Conservation (phyloP, 2,329 filamentous ascomycete species). For the Diaporthe ampelina region DNA sequence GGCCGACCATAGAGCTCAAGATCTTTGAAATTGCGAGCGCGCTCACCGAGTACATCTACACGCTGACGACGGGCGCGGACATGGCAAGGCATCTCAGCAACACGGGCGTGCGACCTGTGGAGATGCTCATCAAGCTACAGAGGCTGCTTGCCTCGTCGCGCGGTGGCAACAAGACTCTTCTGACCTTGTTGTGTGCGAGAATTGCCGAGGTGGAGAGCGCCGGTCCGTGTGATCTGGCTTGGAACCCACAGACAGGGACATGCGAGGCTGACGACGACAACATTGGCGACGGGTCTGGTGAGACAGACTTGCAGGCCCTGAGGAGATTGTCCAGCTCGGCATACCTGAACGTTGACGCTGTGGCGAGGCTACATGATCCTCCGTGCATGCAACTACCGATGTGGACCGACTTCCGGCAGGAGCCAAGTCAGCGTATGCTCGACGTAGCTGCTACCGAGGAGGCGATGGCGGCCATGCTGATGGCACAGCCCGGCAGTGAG, state of each 20-base stretch:
- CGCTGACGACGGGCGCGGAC: conserved; percentile 49
- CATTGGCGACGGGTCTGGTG: conserved; percentile 5
- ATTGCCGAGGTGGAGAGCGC: conserved; percentile 43
- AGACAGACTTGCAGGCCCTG: not conserved
- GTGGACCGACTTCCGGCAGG: conserved; percentile 33
- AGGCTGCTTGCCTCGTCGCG: conserved; percentile 57
- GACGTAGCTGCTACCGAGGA: conserved; percentile 18
- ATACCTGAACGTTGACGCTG: not conserved
- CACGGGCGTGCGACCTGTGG: conserved; percentile 47
- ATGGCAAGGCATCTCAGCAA: conserved; percentile 36
- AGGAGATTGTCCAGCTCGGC: conserved; percentile 20
- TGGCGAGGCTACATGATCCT: conserved; percentile 25
- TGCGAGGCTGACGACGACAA: conserved; percentile 36
- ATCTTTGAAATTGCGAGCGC: conserved; percentile 62
- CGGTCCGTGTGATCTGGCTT: conserved; percentile 23
- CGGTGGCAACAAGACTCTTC: conserved; percentile 57
- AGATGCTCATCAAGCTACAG: conserved; percentile 55
- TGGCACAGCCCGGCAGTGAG: conserved; percentile 26
- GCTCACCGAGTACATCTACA: conserved; percentile 53
- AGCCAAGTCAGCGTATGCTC: conserved; percentile 14
- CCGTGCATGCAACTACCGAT: conserved; percentile 23
- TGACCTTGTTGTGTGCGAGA: conserved; percentile 51
- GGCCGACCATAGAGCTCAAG: conserved; percentile 63
- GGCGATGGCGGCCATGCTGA: conserved; percentile 30
- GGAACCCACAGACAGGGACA: conserved; percentile 30